Base-by-base conservation (phyloP, 805 yeast species). In the Suhomyces sp. region DNA sequence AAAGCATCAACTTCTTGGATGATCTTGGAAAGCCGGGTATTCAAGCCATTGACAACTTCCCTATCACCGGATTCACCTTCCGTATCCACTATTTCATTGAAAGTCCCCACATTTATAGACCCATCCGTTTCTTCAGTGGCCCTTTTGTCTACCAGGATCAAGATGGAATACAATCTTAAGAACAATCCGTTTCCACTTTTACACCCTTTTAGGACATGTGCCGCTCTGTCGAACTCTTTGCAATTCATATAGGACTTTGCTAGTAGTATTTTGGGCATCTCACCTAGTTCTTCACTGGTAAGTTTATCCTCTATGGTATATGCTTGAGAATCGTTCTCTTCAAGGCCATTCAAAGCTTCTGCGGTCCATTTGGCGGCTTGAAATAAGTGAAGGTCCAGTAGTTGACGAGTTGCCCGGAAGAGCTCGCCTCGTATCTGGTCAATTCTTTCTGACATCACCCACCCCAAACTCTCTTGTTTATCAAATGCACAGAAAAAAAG, bases 171-270 rank as follows among this genome's bases (percentile, higher is more conserved):
- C 9, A 88, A 69, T 45, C 82, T 72, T 33, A 91, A 66, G 61
- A 92, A 94, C 29, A 68, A 45, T 3, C 85, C 81, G 47, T 77
- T 75, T 0, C 84, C 73, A 47, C 83, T 75, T 19, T 59, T 64
- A 47, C 85, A 81, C 13, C 76, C 75, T 50, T 75, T 75, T 52
- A 94, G 70, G 12, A 76, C 77, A 58, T 76, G 73, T 4, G 87
- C 82, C 51, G 92, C 87, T 24, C 98, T 71, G 52, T 86, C 93
- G 63, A 85, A 93, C 67, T 94, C 98, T 60, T 87, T 85, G 61
- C 89, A 83, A 60, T 83, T 86, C 73, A 93, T 89, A 62, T 87
- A 85, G 0, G 87, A 66, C 49, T 83, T 81, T 0, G 93, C 97
- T 24, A 89, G 71, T 13, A 81, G 57, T 24, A 87, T 69, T 53